Conservation (phyloP, 1,284 basidiomycete genomes). For the Singerocomus inundabilis region DNA sequence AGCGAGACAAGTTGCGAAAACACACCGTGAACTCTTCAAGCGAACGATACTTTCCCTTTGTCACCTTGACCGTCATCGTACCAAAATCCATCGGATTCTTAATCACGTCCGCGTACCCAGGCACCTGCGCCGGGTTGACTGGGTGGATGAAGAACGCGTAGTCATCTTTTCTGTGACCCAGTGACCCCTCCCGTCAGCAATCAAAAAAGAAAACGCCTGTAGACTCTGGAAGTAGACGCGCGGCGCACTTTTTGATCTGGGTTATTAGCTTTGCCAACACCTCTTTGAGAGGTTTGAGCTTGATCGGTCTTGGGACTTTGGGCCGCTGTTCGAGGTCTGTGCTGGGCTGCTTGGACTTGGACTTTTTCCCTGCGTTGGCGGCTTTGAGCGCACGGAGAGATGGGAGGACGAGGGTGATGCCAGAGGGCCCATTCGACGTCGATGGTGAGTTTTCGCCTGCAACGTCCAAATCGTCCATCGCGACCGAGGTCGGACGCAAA, state of each 20-base stretch:
- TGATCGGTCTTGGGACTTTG: slow-evolving; percentile 53
- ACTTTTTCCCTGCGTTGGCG: slow-evolving; percentile 33
- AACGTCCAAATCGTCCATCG: slow-evolving; percentile 29
- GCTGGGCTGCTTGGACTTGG: slow-evolving; percentile 20
- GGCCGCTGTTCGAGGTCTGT: slow-evolving; percentile 36
- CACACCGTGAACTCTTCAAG: slow-evolving; percentile 74
- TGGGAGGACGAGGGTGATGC: slow-evolving; percentile 51
- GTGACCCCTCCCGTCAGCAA: too few species aligned
- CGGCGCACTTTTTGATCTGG: slow-evolving; percentile 75
- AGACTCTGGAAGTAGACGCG: too few species aligned
- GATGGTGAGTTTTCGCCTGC: slow-evolving; percentile 19
- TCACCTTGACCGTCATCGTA: slow-evolving; percentile 70
- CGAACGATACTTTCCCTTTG: slow-evolving; percentile 64
- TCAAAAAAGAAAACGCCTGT: too few species aligned
- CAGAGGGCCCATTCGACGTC: slow-evolving; percentile 23
- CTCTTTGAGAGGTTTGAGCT: slow-evolving; percentile 75
- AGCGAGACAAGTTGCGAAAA: slow-evolving; percentile 10
- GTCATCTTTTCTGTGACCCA: slow-evolving; percentile 79
- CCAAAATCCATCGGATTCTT: slow-evolving; percentile 82
- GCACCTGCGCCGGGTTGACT: slow-evolving; percentile 62
- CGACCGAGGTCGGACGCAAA: too few species aligned
- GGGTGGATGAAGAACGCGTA: slow-evolving; percentile 82
- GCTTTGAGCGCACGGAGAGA: slow-evolving; percentile 37
- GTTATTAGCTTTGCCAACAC: slow-evolving; percentile 62
- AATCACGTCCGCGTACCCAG: slow-evolving; percentile 68